phyloP scores from a whole-genome alignment of 164 flowering plant genomes.

The Magnolia sinica region DNA sequence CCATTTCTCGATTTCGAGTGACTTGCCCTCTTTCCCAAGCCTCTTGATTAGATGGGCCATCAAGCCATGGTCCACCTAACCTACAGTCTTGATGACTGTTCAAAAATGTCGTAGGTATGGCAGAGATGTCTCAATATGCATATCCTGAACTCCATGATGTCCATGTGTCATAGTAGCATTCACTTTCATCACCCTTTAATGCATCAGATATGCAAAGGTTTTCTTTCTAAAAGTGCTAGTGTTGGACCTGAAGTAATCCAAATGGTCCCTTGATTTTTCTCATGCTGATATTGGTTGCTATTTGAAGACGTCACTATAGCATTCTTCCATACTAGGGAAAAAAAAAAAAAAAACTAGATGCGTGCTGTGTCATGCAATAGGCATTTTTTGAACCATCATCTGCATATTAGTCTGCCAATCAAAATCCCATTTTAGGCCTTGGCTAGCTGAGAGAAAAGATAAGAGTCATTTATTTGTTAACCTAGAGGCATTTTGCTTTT shows the following conservation, averaged over 20 bases:
- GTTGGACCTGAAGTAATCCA: neutral
- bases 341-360: neutral
- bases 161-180: neutral
- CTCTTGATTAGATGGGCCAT: neutral
- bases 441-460: neutral
- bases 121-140: neutral
- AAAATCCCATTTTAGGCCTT: neutral
- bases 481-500: neutral
- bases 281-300: neutral
- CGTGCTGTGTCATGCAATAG: neutral
- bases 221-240: neutral
- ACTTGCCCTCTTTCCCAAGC: too few relatives aligned
- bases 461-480: too few relatives aligned
- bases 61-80: neutral
- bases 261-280: neutral
- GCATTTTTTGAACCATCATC: neutral
- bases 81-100: neutral
- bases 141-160: neutral
- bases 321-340: neutral
- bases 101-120: neutral
- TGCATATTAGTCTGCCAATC: neutral
- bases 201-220: neutral
- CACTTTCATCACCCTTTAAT: neutral
- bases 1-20: too few relatives aligned
- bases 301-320: neutral